Conservation (phyloP, 108 stramenopile species). For the Mayamaea pseudoterrestris region DNA sequence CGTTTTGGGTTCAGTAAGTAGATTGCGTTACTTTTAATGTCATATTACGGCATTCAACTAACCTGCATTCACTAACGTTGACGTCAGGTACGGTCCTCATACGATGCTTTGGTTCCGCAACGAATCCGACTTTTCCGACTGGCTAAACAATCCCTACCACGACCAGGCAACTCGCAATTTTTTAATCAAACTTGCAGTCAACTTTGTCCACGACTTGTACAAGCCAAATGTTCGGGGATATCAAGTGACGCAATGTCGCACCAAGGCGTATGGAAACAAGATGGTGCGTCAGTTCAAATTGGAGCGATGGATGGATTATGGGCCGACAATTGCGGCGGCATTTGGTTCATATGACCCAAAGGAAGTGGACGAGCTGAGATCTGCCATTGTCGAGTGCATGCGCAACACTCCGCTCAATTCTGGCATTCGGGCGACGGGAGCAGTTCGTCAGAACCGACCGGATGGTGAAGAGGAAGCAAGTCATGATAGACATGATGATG, state of each 20-base stretch:
- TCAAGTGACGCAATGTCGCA: slow-evolving; percentile 72
- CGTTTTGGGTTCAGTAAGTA: slow-evolving; percentile 84
- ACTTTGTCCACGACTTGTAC: slow-evolving; percentile 82
- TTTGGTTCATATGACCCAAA: slow-evolving; percentile 72
- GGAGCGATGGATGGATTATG: slow-evolving; percentile 89
- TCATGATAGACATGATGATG: background rate
- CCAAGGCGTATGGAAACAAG: slow-evolving; percentile 73
- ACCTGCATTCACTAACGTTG: no score
- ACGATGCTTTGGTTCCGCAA: slow-evolving; percentile 69
- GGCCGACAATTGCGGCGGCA: slow-evolving; percentile 84
- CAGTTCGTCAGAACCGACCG: slow-evolving; percentile 25
- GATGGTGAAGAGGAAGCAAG: background rate
- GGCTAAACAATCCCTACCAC: slow-evolving; percentile 85
- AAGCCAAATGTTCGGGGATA: slow-evolving; percentile 77
- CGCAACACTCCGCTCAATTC: slow-evolving; percentile 50
- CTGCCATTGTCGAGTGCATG: slow-evolving; percentile 74
- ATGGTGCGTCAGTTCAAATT: slow-evolving; percentile 83
- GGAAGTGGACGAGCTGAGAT: slow-evolving; percentile 60
- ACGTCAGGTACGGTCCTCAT: slow-evolving; percentile 68
- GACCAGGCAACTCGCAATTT: slow-evolving; percentile 58
- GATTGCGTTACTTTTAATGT: no score
- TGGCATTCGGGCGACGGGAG: slow-evolving; percentile 46
- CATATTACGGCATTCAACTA: no score
- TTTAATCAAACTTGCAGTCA: slow-evolving; percentile 75
- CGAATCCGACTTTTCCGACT: slow-evolving; percentile 67